Evolutionary conservation across 805 yeast genomes (phyloP).

Genomic region (Hermanozyma aechmeae): DNA sequence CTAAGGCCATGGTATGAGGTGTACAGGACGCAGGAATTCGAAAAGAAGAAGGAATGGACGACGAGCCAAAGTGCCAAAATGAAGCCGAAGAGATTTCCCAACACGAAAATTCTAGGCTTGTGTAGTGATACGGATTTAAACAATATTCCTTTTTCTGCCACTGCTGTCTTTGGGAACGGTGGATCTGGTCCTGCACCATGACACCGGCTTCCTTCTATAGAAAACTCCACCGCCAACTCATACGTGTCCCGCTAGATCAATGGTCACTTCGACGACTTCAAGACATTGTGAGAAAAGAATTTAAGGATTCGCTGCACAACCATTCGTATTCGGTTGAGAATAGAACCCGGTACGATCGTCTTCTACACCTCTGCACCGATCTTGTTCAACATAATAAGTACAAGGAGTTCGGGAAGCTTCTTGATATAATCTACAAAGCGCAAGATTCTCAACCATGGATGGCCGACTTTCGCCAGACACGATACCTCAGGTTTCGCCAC

Average conservation of each 20-base stretch:
- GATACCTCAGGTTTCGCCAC: conserved; percentile 13
- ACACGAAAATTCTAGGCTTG: too few species aligned
- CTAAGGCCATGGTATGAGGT: conserved; percentile 38
- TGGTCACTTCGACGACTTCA: conserved; percentile 6
- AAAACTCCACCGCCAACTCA: conserved; percentile 13
- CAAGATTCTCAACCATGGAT: conserved; percentile 12
- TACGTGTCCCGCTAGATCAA: conserved; percentile 22
- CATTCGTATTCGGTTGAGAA: conserved; percentile 7
- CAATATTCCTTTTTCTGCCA: too few species aligned
- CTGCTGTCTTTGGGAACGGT: too few species aligned
- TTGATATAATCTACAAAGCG: conserved; percentile 19
- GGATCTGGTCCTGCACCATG: too few species aligned
- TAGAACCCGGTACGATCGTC: conserved; percentile 7
- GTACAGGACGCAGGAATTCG: too few species aligned
- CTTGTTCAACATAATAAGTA: conserved; percentile 20
- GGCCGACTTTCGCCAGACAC: conserved; percentile 10
- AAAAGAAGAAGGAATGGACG: too few species aligned
- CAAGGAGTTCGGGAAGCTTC: conserved; percentile 12
- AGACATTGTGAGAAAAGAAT: conserved; percentile 7
- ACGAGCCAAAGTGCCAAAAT: too few species aligned
- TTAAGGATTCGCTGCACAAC: conserved; percentile 3
- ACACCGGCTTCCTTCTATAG: too few species aligned
- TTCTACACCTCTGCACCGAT: conserved; percentile 12
- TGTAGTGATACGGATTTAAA: too few species aligned
- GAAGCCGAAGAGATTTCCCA: too few species aligned